Conservation (phyloP, 129 eudicot species). For the Chrysanthemum lavandulifolium region DNA sequence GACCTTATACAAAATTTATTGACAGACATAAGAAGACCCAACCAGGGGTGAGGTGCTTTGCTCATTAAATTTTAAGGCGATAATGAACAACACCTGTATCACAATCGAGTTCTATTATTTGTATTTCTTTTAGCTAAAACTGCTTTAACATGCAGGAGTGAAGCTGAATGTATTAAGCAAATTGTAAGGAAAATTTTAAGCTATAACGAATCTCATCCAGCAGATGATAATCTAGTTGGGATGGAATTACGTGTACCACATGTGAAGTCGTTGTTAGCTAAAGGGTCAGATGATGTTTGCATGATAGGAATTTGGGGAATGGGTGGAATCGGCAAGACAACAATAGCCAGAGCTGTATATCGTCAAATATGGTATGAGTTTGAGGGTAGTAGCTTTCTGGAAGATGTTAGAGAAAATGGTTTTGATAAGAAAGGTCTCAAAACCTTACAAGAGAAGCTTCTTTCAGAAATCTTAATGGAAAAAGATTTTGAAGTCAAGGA, state of each 20-base stretch:
- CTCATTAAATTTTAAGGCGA: no score
- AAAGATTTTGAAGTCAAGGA: background rate
- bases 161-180: conserved; percentile 6
- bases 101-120: no score
- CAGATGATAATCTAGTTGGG: background rate
- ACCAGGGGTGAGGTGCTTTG: no score
- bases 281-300: background rate
- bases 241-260: background rate
- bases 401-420: conserved; percentile 6
- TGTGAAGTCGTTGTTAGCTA: background rate
- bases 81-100: no score
- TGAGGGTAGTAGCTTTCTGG: background rate
- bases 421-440: background rate
- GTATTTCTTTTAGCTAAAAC: background rate
- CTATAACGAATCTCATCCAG: background rate
- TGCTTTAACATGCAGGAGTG: background rate
- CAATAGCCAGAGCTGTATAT: background rate
- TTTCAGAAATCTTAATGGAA: background rate
- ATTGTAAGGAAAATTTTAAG: background rate
- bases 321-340: conserved; percentile 3
- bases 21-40: no score
- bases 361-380: background rate
- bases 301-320: background rate
- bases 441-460: background rate
- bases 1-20: no score